Conservation (phyloP, 2,329 filamentous ascomycete genomes). For the Pseudogymnoascus sp. region DNA sequence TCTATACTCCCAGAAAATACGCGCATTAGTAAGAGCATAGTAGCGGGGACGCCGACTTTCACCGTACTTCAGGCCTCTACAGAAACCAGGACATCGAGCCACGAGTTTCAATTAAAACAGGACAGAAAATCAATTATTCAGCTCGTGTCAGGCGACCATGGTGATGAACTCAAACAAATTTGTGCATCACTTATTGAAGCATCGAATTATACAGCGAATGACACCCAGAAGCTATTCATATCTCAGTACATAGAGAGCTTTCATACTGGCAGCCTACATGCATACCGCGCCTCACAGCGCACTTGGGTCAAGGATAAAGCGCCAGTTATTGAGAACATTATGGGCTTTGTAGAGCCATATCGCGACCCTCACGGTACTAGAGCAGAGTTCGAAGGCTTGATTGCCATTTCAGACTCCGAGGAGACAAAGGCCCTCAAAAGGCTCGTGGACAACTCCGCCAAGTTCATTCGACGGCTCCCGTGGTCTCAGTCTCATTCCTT, state of each 20-base stretch:
- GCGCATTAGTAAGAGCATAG: conserved; percentile 36
- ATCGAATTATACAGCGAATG: too few species aligned
- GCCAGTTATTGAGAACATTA: conserved; percentile 38
- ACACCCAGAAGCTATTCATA: too few species aligned
- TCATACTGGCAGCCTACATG: too few species aligned
- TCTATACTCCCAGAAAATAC: conserved; percentile 50
- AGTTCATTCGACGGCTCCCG: conserved; percentile 59
- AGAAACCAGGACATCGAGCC: conserved; percentile 20
- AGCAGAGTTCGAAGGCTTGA: conserved; percentile 52
- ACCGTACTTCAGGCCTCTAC: conserved; percentile 37
- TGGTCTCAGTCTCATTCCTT: too few species aligned
- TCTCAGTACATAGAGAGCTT: too few species aligned
- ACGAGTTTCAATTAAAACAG: not conserved
- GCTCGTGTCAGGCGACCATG: conserved; percentile 46
- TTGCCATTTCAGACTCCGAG: conserved; percentile 56
- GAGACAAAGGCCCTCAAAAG: conserved; percentile 51
- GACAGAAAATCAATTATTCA: conserved; percentile 30
- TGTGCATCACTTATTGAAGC: too few species aligned
- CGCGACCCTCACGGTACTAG: conserved; percentile 51
- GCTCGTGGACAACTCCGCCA: conserved; percentile 54
- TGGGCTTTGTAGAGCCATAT: conserved; percentile 57
- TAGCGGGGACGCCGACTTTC: conserved; percentile 31
- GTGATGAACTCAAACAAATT: conserved; percentile 41
- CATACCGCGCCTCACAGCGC: too few species aligned
- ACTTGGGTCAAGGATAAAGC: too few species aligned